Conservation (phyloP, 306 rosid genomes). For the Prunus salicina region DNA sequence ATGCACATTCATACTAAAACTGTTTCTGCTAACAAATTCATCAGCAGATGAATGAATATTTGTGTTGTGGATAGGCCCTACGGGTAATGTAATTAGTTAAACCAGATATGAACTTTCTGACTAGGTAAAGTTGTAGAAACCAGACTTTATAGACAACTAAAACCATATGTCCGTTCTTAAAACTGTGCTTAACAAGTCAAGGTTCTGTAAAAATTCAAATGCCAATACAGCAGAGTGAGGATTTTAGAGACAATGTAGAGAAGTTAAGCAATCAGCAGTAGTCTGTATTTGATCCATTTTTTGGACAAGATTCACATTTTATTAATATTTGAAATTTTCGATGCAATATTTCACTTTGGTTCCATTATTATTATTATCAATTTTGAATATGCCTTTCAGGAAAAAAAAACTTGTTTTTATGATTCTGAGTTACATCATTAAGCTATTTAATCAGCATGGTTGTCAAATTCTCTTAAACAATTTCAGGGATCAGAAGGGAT, state of each 20-base stretch:
- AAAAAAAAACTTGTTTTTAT: not conserved
- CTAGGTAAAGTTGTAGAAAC: not conserved
- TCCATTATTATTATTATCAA: not conserved
- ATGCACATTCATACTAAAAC: no score
- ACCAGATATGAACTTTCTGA: not conserved
- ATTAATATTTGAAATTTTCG: not conserved
- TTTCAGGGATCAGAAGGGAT: slow-evolving; percentile 59
- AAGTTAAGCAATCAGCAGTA: not conserved
- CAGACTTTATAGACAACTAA: not conserved
- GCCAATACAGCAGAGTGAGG: not conserved
- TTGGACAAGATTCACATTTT: not conserved
- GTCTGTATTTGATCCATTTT: not conserved
- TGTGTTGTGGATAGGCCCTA: not conserved
- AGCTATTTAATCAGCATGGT: slow-evolving; percentile 3
- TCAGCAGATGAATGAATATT: not conserved
- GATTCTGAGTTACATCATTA: not conserved
- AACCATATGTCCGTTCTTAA: not conserved
- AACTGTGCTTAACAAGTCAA: not conserved
- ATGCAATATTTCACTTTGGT: not conserved
- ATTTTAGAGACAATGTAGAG: not conserved
- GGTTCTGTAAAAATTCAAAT: not conserved
- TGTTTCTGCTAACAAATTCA: not conserved
- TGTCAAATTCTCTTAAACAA: slow-evolving; percentile 17
- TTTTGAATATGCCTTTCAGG: not conserved
- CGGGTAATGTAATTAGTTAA: not conserved